Percentiles rank a stretch among this genome's conserved stretches.
Evolutionary conservation across 2,329 filamentous ascomycete genomes (phyloP).

Genomic region (Calonectria naviculata): DNA sequence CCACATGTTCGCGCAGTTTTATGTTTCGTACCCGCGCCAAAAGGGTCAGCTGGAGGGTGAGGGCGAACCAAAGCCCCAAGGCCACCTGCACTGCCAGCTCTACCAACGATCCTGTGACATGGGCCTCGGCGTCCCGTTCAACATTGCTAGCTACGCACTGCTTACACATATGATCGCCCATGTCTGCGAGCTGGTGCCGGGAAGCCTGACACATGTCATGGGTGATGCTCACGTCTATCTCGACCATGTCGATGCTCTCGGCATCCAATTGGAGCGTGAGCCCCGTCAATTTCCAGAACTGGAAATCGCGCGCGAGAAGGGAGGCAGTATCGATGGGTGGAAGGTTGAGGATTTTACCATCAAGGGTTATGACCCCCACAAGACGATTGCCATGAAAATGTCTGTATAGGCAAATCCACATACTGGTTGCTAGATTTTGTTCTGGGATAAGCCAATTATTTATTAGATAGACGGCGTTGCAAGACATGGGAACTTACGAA

Average conservation of each 20-base stretch:
- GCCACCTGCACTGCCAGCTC: constrained; percentile 85
- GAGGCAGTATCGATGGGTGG: constrained; percentile 90
- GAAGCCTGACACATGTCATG: constrained; percentile 94
- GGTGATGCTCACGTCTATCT: constrained; percentile 97
- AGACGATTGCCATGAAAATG: constrained; percentile 98
- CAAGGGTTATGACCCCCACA: constrained; percentile 89
- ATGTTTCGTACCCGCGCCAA: constrained; percentile 77
- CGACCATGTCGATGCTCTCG: constrained; percentile 90
- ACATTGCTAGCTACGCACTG: constrained; percentile 94
- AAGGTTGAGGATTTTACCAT: constrained; percentile 88
- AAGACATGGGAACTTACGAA: constrained; percentile 10
- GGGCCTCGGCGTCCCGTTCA: constrained; percentile 97
- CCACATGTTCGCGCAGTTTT: constrained; percentile 98
- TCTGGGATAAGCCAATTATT: neutral
- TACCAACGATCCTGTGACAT: constrained; percentile 98
- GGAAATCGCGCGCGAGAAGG: constrained; percentile 74
- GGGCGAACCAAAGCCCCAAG: constrained; percentile 60
- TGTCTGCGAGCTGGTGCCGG: constrained; percentile 85
- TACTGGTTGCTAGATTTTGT: neutral
- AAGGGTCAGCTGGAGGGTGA: constrained; percentile 25
- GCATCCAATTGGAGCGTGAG: constrained; percentile 82
- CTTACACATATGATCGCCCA: constrained; percentile 96
- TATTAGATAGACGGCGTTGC: constrained; percentile 31
- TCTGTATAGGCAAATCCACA: constrained; percentile 67
- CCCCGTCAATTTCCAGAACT: constrained; percentile 85